Conservation (phyloP, 139 green algal genomes). For the Limnomonas spitsbergensis region DNA sequence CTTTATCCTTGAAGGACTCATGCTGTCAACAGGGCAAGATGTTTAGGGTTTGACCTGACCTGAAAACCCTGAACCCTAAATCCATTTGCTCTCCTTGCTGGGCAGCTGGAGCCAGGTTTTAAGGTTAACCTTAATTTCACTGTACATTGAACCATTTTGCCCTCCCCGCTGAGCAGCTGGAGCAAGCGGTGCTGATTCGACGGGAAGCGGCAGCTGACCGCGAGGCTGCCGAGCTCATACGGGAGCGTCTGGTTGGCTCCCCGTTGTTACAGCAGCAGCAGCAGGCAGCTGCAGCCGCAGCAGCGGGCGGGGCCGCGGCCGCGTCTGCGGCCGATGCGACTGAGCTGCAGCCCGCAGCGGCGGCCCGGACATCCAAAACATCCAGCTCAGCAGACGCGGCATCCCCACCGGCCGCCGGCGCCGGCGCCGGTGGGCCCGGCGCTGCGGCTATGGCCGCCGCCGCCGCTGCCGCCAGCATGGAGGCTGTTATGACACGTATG, state of each 20-base stretch:
- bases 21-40: too few species aligned
- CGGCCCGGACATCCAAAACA: background rate
- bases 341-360: background rate
- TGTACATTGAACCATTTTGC: background rate
- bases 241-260: background rate
- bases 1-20: too few species aligned
- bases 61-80: too few species aligned
- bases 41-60: too few species aligned
- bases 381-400: background rate
- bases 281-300: background rate
- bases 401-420: background rate
- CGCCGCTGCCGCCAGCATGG: background rate
- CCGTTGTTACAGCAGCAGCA: background rate
- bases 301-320: background rate
- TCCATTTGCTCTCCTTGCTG: too few species aligned
- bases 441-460: background rate
- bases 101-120: too few species aligned
- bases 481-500: background rate
- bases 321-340: background rate
- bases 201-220: conserved; percentile 10
- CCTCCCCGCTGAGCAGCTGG: conserved; percentile 8
- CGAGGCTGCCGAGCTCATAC: conserved; percentile 18
- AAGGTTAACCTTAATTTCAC: too few species aligned
- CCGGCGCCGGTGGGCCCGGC: background rate
- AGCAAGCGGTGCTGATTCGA: conserved; percentile 8